Evolutionary conservation across 2,329 filamentous ascomycete genomes (phyloP).

Genomic region (Penicillium corylophilum): DNA sequence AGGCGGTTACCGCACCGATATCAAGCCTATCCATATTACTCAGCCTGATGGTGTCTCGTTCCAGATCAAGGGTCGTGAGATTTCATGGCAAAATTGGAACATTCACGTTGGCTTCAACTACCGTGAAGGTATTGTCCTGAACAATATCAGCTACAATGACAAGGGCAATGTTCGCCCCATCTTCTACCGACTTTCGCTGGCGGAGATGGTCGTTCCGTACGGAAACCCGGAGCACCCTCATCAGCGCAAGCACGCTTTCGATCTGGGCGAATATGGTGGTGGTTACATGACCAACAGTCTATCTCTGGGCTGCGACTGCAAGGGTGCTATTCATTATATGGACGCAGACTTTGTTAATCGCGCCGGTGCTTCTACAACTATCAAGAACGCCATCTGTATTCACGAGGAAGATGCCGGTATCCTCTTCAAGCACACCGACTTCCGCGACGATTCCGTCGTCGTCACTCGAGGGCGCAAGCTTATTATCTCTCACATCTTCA

Average conservation of each 20-base stretch:
- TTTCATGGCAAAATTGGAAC: constrained; percentile 92
- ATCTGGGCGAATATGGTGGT: constrained; percentile 49
- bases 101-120: constrained; percentile 95
- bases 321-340: constrained; percentile 77
- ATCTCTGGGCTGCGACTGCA: constrained; percentile 46
- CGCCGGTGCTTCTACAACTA: constrained; percentile 70
- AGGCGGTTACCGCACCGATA: constrained; percentile 72
- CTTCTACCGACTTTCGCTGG: constrained; percentile 85
- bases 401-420: constrained; percentile 93
- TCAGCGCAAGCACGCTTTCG: constrained; percentile 50
- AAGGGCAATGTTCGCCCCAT: constrained; percentile 72
- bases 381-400: constrained; percentile 94
- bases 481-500: constrained; percentile 88
- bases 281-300: constrained; percentile 52
- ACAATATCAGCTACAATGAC: constrained; percentile 87
- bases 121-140: constrained; percentile 84
- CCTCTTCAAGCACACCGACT: constrained; percentile 91
- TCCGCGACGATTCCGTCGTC: constrained; percentile 82
- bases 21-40: constrained; percentile 85
- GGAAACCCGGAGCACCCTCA: constrained; percentile 51
- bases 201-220: constrained; percentile 90
- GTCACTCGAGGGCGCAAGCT: constrained; percentile 85
- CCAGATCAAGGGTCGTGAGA: constrained; percentile 67
- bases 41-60: constrained; percentile 90
- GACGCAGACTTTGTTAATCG: constrained; percentile 81